Evolutionary conservation across 2,329 filamentous ascomycete species (phyloP).

Genomic region (Madurella fahalii): DNA sequence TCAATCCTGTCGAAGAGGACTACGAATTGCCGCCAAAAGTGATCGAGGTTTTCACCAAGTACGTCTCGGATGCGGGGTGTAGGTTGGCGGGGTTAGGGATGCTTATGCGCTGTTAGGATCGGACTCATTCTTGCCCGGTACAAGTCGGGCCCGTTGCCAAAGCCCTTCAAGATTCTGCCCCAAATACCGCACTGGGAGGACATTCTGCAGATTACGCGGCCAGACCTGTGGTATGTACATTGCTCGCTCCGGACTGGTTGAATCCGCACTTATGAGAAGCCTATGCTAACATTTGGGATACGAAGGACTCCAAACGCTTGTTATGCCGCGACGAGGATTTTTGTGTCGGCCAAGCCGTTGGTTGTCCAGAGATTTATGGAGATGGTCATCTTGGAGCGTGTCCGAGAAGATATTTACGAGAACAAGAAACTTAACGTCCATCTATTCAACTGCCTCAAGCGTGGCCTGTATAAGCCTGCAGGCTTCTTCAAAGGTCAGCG

Average conservation of each 20-base stretch:
- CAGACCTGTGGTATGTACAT: conserved; percentile 18
- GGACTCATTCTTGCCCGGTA: conserved; percentile 86
- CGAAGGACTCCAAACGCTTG: conserved; percentile 60
- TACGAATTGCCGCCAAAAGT: conserved; percentile 87
- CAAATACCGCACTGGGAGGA: conserved; percentile 87
- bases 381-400: conserved; percentile 79
- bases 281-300: background rate
- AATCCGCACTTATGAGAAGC: background rate
- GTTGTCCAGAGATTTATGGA: conserved; percentile 83
- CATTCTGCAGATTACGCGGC: conserved; percentile 25
- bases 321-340: conserved; percentile 88
- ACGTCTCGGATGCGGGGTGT: conserved; percentile 28
- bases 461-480: conserved; percentile 61
- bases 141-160: conserved; percentile 93
- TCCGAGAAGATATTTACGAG: conserved; percentile 92
- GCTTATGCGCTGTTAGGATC: conserved; percentile 50
- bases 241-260: background rate
- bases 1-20: conserved; percentile 63
- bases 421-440: conserved; percentile 94
- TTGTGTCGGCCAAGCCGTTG: conserved; percentile 76
- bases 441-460: conserved; percentile 90
- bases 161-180: conserved; percentile 95
- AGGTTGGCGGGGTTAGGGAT: conserved; percentile 12
- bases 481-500: conserved; percentile 80
- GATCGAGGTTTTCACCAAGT: conserved; percentile 90